Base-by-base conservation (phyloP, 2,329 filamentous ascomycete genomes). In the Ramularia endophylla region DNA sequence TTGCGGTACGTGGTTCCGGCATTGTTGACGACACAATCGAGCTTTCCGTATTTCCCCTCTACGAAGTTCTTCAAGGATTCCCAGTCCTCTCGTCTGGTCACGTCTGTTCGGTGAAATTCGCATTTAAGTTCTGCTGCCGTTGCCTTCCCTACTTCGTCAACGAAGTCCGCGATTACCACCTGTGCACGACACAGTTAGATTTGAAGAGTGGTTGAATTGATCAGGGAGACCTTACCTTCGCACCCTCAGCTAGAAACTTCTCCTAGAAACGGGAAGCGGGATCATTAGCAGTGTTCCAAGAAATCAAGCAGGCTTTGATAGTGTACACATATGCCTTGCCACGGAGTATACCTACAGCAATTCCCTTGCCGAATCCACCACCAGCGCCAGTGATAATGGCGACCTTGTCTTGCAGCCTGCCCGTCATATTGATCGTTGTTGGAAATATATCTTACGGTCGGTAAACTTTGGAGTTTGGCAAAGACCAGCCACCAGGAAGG, bases 291-390 rank as follows among this genome's bases (percentile, higher is more conserved):
- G 11, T 25, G 6, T 25, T 25, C 11, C 11, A 6, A 6, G 6
- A 11, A 25, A 6, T 25, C 22, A 25, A 11, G 11, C n/a, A n/a
- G n/a, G n/a, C n/a, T n/a, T n/a, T n/a, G n/a, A n/a, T n/a, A n/a
- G n/a, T n/a, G n/a, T n/a, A n/a, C n/a, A n/a, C n/a, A n/a, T n/a
- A n/a, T n/a, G n/a, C n/a, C n/a, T n/a, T n/a, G n/a, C n/a, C n/a
- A n/a, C n/a, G n/a, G n/a, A n/a, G n/a, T n/a, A 25, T 11, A 25
- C 22, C 11, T 11, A 25, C 22, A 25, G 73, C 74, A 38, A 83
- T 82, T 25, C 73, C 78, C 41, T 73, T 75, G 40, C 80, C 80
- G 50, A 84, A 84, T 2, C 80, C 80, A 8, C 74, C 77, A 2
- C 75, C 78, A 6, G 69, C 79, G 35, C 80, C 73, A 5, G 75